Conservation (phyloP, 306 rosid genomes). For the Cicer arietinum region DNA sequence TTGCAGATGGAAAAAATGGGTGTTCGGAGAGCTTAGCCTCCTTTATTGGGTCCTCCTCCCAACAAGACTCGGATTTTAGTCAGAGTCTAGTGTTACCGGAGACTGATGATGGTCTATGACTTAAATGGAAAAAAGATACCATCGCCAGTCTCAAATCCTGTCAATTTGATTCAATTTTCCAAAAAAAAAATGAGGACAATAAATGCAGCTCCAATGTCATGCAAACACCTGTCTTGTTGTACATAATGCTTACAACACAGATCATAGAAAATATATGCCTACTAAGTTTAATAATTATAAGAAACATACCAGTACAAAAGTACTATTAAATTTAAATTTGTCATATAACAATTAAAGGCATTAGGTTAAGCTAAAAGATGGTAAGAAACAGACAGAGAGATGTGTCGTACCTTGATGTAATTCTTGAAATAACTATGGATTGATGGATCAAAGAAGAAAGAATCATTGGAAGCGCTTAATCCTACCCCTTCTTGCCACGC, state of each 20-base stretch:
- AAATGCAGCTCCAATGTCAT: slow-evolving; percentile 26
- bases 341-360: not conserved
- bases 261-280: not conserved
- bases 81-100: not conserved
- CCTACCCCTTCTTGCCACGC: slow-evolving; percentile 98
- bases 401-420: slow-evolving; percentile 70
- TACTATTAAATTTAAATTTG: not conserved
- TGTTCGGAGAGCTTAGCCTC: not conserved
- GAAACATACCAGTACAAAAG: not conserved
- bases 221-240: slow-evolving; percentile 19
- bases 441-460: slow-evolving; percentile 95
- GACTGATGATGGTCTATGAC: not conserved
- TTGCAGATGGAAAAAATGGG: not conserved
- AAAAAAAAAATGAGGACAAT: not conserved
- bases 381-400: no score
- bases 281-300: not conserved
- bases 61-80: not conserved
- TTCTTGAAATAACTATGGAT: slow-evolving; percentile 82
- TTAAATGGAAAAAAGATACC: not conserved
- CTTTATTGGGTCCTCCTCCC: not conserved
- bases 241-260: slow-evolving; percentile 1
- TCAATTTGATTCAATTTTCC: slow-evolving; percentile 14
- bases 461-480: slow-evolving; percentile 89
- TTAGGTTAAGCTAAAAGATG: no score
- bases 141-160: slow-evolving; percentile 15